Percentiles rank a stretch among this genome's conserved stretches.
These are phyloP conservation scores for Arabidopsis lyrata DNA, from an alignment of 441 rosid species.

Conservation along the genomic window DNA sequence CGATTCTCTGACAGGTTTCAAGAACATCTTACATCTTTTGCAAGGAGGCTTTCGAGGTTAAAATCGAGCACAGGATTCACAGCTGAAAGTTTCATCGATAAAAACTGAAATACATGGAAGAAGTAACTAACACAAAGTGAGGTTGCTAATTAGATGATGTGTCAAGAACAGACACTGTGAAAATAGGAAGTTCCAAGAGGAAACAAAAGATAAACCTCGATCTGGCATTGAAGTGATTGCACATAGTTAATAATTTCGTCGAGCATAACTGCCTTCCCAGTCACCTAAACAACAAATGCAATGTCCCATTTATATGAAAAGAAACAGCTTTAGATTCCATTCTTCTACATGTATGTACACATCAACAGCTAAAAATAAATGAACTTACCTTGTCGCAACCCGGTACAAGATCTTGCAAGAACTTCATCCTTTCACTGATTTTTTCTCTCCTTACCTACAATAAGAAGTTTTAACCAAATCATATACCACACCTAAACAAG, in stretches of 20 bases:
- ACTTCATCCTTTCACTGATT: slow-evolving; percentile 97
- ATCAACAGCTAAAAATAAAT: slow-evolving; percentile 36
- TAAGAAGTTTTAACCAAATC: slow-evolving; percentile 29
- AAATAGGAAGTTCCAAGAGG: background rate
- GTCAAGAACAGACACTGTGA: slow-evolving; percentile 27
- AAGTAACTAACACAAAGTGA: background rate
- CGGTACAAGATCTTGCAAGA: slow-evolving; percentile 96
- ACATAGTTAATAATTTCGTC: slow-evolving; percentile 83
- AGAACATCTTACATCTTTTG: slow-evolving; percentile 65
- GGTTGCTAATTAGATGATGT: slow-evolving; percentile 4
- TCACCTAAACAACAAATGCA: slow-evolving; percentile 54
- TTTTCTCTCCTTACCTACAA: slow-evolving; percentile 93
- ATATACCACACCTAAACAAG: slow-evolving; percentile 12
- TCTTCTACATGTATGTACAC: background rate
- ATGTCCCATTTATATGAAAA: background rate
- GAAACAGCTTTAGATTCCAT: background rate
- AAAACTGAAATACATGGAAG: slow-evolving; percentile 46
- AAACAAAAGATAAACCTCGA: slow-evolving; percentile 52
- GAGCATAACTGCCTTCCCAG: slow-evolving; percentile 84
- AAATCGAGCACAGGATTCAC: slow-evolving; percentile 67
- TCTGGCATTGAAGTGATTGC: slow-evolving; percentile 79
- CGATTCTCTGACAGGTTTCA: too few relatives aligned
- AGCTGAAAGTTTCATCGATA: slow-evolving; percentile 76
- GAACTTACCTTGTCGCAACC: slow-evolving; percentile 88
- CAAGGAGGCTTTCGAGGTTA: slow-evolving; percentile 65